Evolutionary conservation across 2,329 filamentous ascomycete species (phyloP).

Genomic region (Malbranchea zuffiana): DNA sequence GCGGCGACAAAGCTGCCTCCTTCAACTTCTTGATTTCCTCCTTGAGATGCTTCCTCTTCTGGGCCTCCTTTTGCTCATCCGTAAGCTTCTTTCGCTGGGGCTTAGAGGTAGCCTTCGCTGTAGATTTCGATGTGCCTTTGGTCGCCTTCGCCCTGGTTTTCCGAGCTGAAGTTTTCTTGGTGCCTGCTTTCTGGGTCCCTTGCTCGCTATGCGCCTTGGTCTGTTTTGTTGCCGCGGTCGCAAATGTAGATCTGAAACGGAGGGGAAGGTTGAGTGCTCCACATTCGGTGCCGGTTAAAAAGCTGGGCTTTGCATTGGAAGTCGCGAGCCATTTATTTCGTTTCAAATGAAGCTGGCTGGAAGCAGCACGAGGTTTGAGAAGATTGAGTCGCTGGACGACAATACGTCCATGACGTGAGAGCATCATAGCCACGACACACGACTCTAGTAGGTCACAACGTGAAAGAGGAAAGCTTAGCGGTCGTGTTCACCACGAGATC

Average conservation of each 20-base stretch:
- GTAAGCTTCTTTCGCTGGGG: constrained; percentile 25
- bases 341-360: too few species aligned
- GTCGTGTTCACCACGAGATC: too few species aligned
- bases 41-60: constrained; percentile 16
- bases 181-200: constrained; percentile 12
- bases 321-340: too few species aligned
- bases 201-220: constrained; percentile 18
- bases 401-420: too few species aligned
- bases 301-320: too few species aligned
- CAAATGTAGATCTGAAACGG: constrained; percentile 22
- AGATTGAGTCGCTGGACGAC: too few species aligned
- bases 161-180: constrained; percentile 13
- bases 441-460: too few species aligned
- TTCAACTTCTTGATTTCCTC: constrained; percentile 22
- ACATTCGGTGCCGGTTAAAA: too few species aligned
- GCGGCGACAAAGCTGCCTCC: constrained; percentile 23
- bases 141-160: constrained; percentile 16
- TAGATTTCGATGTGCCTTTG: constrained; percentile 11
- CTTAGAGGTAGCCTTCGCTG: constrained; percentile 15
- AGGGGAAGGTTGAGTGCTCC: too few species aligned
- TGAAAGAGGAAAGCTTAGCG: too few species aligned
- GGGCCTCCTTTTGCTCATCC: constrained; percentile 21
- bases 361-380: too few species aligned
- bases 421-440: too few species aligned
- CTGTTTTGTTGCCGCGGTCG: constrained; percentile 22